Conservation (phyloP, 2,329 filamentous ascomycete genomes). For the Ophiognomonia clavigignenti-juglandacearum region DNA sequence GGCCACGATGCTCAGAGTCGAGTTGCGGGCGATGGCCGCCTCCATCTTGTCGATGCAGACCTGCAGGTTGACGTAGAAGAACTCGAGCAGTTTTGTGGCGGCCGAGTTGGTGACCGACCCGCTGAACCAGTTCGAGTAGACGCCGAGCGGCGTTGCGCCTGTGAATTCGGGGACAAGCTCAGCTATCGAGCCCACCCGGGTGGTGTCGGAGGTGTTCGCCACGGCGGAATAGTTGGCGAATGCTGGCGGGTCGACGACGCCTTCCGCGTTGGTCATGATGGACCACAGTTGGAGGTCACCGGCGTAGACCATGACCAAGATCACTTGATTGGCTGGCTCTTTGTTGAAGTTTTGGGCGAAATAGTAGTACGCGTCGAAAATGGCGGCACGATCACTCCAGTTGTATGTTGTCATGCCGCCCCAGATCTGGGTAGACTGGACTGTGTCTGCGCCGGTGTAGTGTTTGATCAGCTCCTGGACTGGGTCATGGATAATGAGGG, state of each 20-base stretch:
- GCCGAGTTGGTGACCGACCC: background rate
- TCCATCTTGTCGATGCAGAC: conserved; percentile 25
- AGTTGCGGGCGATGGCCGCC: conserved; percentile 19
- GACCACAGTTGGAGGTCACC: background rate
- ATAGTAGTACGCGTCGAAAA: conserved; percentile 25
- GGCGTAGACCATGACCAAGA: conserved; percentile 9
- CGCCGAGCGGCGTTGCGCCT: conserved; percentile 3
- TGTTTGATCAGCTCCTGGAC: background rate
- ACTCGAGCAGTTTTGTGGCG: conserved; percentile 25
- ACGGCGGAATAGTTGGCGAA: conserved; percentile 1
- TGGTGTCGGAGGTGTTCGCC: background rate
- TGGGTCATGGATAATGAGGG: background rate
- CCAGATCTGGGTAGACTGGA: conserved; percentile 23
- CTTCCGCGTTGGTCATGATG: background rate
- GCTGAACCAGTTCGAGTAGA: conserved; percentile 1
- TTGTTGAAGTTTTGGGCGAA: conserved; percentile 24
- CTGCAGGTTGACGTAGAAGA: conserved; percentile 25
- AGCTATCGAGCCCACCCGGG: conserved; percentile 1
- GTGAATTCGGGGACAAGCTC: conserved; percentile 1
- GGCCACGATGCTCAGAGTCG: conserved; percentile 11
- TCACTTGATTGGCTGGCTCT: conserved; percentile 25
- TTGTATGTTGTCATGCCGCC: conserved; percentile 24
- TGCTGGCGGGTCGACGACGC: background rate
- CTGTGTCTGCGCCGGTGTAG: conserved; percentile 13
- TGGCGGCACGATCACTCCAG: conserved; percentile 18